Percentiles rank a stretch among this genome's conserved stretches.
Evolutionary conservation across 2,329 filamentous ascomycete species (phyloP).

Genomic region (Dactylellina drechsleri): DNA sequence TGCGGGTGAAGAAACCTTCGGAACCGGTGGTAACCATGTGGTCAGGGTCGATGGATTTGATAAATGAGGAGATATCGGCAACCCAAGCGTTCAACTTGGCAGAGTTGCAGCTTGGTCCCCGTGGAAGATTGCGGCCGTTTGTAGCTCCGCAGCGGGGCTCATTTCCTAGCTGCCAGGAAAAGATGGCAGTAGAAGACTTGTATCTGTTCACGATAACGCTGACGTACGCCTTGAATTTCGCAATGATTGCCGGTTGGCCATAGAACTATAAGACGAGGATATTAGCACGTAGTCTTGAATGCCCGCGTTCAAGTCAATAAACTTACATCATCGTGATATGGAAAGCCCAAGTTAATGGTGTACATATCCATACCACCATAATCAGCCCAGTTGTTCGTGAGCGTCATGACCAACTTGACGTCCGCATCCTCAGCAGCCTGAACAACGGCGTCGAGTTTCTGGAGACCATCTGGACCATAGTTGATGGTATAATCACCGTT

Average conservation of each 20-base stretch:
- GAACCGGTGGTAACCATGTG: slow-evolving; percentile 69
- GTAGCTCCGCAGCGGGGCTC: slow-evolving; percentile 67
- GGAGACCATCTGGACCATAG: slow-evolving; percentile 60
- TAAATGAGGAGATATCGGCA: slow-evolving; percentile 67
- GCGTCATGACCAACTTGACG: slow-evolving; percentile 67
- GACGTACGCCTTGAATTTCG: slow-evolving; percentile 66
- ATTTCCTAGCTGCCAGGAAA: slow-evolving; percentile 69
- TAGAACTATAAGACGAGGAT: slow-evolving; percentile 63
- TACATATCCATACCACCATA: slow-evolving; percentile 72
- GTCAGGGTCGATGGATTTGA: slow-evolving; percentile 67
- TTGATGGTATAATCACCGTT: slow-evolving; percentile 65
- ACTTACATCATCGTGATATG: slow-evolving; percentile 66
- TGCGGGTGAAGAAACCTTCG: slow-evolving; percentile 61
- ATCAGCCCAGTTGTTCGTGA: slow-evolving; percentile 70
- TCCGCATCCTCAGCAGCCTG: slow-evolving; percentile 65
- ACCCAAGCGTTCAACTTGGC: slow-evolving; percentile 66
- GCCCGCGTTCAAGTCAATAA: slow-evolving; percentile 42
- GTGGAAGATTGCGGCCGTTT: slow-evolving; percentile 64
- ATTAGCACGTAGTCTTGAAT: neutral
- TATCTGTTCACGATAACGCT: slow-evolving; percentile 66
- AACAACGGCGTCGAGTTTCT: slow-evolving; percentile 67
- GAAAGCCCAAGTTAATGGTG: slow-evolving; percentile 67
- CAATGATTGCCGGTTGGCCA: slow-evolving; percentile 65
- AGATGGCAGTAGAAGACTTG: slow-evolving; percentile 64
- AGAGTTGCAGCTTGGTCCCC: slow-evolving; percentile 62